Conservation (phyloP, 2,329 filamentous ascomycete genomes). For the Exophiala viscosa region DNA sequence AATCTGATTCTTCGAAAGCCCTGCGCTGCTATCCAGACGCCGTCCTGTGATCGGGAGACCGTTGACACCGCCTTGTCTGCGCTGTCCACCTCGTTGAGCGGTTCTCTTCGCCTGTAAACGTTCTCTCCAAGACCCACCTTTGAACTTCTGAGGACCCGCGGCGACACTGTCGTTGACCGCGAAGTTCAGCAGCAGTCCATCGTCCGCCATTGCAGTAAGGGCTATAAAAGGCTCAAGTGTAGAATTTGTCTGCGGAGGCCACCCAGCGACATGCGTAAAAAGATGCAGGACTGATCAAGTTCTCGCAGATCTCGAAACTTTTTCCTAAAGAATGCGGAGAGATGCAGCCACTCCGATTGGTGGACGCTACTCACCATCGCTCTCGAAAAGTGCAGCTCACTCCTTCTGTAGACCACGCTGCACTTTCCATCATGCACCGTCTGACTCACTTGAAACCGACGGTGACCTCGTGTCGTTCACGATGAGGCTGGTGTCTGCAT, state of each 20-base stretch:
- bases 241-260: too few species aligned
- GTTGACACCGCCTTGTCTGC: slow-evolving; percentile 13
- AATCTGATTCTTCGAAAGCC: slow-evolving; percentile 28
- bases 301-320: slow-evolving; percentile 3
- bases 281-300: neutral
- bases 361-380: neutral
- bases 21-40: neutral
- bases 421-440: slow-evolving; percentile 25
- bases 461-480: slow-evolving; percentile 11
- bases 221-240: neutral
- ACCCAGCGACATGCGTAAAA: neutral
- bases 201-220: slow-evolving; percentile 61
- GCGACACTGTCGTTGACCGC: slow-evolving; percentile 66
- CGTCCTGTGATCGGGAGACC: slow-evolving; percentile 11
- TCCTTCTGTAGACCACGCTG: slow-evolving; percentile 20
- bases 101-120: slow-evolving; percentile 74
- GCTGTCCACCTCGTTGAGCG: slow-evolving; percentile 51
- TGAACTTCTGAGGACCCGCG: slow-evolving; percentile 60
- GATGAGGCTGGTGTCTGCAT: slow-evolving; percentile 14
- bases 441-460: slow-evolving; percentile 11
- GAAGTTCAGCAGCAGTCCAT: slow-evolving; percentile 94
- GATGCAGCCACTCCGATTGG: slow-evolving; percentile 17
- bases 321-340: slow-evolving; percentile 10
- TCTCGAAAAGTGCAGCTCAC: neutral
- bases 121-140: slow-evolving; percentile 91